These are phyloP conservation scores for Juglanconis juglandina DNA, from an alignment of 2,329 filamentous ascomycete genomes.

Conservation along the genomic window DNA sequence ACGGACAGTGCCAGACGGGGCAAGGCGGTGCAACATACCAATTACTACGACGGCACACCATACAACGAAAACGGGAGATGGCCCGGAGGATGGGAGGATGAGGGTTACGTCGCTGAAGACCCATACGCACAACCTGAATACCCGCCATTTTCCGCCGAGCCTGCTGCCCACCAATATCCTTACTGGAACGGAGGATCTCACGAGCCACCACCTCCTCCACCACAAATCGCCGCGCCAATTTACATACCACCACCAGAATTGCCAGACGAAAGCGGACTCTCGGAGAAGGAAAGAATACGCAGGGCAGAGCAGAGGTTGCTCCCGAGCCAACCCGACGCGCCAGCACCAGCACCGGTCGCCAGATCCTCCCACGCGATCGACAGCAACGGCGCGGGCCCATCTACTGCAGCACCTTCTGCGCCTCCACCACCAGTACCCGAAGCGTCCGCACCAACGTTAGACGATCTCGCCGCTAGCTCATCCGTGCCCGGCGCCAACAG, in stretches of 20 bases:
- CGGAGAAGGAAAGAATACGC: slow-evolving; percentile 78
- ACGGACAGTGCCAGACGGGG: slow-evolving; percentile 65
- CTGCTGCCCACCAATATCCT: slow-evolving; percentile 26
- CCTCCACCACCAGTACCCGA: slow-evolving; percentile 15
- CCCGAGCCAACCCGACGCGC: slow-evolving; percentile 69
- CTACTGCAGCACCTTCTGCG: slow-evolving; percentile 19
- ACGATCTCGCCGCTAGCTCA: slow-evolving; percentile 34
- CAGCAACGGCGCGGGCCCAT: slow-evolving; percentile 37
- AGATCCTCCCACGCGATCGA: slow-evolving; percentile 40
- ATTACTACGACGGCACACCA: slow-evolving; percentile 21
- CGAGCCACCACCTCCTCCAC: slow-evolving; percentile 30
- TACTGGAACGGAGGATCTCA: slow-evolving; percentile 31
- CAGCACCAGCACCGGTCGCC: slow-evolving; percentile 27
- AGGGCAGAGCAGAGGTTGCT: slow-evolving; percentile 75
- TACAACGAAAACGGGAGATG: slow-evolving; percentile 23
- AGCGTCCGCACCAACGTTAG: slow-evolving; percentile 45
- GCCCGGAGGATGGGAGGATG: slow-evolving; percentile 18
- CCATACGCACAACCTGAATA: slow-evolving; percentile 19
- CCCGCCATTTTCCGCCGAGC: slow-evolving; percentile 18
- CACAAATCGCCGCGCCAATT: slow-evolving; percentile 31
- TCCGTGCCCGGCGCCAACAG: slow-evolving; percentile 24
- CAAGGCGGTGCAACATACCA: slow-evolving; percentile 23
- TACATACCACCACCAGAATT: slow-evolving; percentile 60
- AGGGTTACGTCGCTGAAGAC: slow-evolving; percentile 17
- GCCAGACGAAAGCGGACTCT: slow-evolving; percentile 57